Conservation (phyloP, 495 filamentous ascomycete genomes). For the Umbilicaria muhlenbergii region DNA sequence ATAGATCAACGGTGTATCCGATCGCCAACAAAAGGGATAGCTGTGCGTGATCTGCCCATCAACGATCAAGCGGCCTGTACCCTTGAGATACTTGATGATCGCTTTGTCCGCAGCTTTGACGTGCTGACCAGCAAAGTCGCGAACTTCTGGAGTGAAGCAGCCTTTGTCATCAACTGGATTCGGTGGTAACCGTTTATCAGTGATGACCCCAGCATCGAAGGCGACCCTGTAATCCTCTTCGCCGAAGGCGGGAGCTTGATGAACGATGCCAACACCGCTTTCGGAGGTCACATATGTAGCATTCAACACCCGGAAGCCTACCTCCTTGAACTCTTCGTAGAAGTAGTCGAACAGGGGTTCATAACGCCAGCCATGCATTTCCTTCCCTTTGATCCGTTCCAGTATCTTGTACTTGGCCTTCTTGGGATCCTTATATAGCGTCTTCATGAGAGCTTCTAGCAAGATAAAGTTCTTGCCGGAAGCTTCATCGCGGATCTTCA, state of each 20-base stretch:
- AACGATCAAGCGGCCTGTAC: conserved; percentile 62
- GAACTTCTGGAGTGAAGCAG: conserved; percentile 62
- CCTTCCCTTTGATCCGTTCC: conserved; percentile 64
- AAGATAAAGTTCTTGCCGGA: conserved; percentile 78
- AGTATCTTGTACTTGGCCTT: conserved; percentile 91
- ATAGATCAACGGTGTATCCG: conserved; percentile 90
- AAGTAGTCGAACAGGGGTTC: conserved; percentile 88
- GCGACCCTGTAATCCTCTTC: conserved; percentile 92
- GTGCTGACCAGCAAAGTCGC: conserved; percentile 75
- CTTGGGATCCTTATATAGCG: conserved; percentile 90
- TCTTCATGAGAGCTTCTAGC: conserved; percentile 68
- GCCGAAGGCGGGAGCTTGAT: conserved; percentile 90
- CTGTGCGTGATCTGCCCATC: conserved; percentile 87
- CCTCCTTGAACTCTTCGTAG: conserved; percentile 81
- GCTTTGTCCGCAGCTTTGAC: conserved; percentile 91
- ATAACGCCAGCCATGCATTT: conserved; percentile 88
- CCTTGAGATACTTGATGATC: conserved; percentile 86
- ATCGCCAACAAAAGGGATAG: conserved; percentile 92
- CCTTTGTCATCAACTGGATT: conserved; percentile 82
- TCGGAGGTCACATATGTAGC: conserved; percentile 84
- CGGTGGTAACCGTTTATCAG: conserved; percentile 59
- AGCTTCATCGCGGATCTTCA: conserved; percentile 75
- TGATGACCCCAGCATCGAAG: conserved; percentile 61
- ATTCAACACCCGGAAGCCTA: conserved; percentile 72
- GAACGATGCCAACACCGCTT: conserved; percentile 88